Evolutionary conservation across 2,329 filamentous ascomycete genomes (phyloP).

Genomic region (Colletotrichum cereale): DNA sequence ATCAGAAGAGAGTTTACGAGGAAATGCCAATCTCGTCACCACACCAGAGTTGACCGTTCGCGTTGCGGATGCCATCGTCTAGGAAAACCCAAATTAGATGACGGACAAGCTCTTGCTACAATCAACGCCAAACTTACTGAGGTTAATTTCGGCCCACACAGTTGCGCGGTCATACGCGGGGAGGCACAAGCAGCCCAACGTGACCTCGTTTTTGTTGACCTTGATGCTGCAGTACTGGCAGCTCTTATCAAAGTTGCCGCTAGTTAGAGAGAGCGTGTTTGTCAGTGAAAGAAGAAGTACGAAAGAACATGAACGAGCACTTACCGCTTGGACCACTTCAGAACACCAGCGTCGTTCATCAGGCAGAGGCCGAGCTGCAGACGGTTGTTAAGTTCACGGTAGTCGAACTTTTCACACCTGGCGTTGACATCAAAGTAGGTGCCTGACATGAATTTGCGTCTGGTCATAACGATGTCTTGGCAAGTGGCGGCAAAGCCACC

Average conservation of each 20-base stretch:
- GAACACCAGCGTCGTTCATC: conserved; percentile 32
- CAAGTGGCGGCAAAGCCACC: conserved; percentile 30
- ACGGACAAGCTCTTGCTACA: not conserved
- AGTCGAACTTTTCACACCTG: conserved; percentile 21
- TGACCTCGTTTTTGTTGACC: conserved; percentile 5
- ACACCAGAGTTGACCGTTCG: conserved; percentile 32
- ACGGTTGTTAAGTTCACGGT: conserved; percentile 16
- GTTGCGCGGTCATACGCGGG: not conserved
- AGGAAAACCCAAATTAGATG: not conserved
- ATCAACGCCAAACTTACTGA: not conserved
- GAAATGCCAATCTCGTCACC: conserved; percentile 29
- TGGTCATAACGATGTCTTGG: conserved; percentile 13
- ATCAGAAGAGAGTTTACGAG: not conserved
- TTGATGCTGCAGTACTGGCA: conserved; percentile 34
- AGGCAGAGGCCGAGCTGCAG: conserved; percentile 39
- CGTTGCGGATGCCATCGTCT: conserved; percentile 34
- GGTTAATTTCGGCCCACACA: not conserved
- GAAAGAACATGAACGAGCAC: not conserved
- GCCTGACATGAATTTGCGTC: conserved; percentile 8
- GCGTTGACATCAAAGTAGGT: conserved; percentile 32
- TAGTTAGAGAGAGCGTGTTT: not conserved
- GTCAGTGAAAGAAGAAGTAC: too few relatives aligned
- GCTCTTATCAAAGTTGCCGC: conserved; percentile 26
- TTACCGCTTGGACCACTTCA: conserved; percentile 31
- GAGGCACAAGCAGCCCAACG: conserved; percentile 8